Conservation (phyloP, 805 yeast species). For the Metschnikowia matae region DNA sequence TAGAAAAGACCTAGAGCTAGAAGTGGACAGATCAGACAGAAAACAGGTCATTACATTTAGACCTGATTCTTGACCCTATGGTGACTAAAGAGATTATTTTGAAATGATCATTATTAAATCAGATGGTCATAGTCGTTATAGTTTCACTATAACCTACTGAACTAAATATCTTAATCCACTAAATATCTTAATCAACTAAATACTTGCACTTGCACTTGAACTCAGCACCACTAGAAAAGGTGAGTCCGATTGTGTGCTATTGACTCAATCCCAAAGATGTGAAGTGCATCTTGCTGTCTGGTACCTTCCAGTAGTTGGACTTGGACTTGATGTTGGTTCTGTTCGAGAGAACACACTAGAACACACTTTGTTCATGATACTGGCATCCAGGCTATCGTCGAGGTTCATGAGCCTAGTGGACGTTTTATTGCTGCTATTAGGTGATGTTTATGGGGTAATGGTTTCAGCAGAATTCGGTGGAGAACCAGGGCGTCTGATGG, state of each 20-base stretch:
- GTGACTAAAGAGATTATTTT: too few relatives aligned
- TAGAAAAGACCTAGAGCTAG: too few relatives aligned
- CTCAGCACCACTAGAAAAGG: conserved; percentile 52
- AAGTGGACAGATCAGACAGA: too few relatives aligned
- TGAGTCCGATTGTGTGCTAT: conserved; percentile 16
- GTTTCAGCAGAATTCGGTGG: not conserved
- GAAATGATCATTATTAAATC: too few relatives aligned
- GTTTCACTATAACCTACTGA: too few relatives aligned
- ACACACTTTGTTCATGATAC: conserved; percentile 40
- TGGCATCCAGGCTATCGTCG: conserved; percentile 24
- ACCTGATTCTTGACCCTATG: too few relatives aligned
- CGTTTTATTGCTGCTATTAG: conserved; percentile 8
- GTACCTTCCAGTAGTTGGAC: conserved; percentile 44
- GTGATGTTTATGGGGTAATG: not conserved
- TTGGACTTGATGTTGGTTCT: conserved; percentile 38
- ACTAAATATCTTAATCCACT: too few relatives aligned
- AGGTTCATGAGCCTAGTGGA: conserved; percentile 30
- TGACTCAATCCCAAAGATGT: conserved; percentile 42
- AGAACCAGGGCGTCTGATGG: conserved; percentile 21
- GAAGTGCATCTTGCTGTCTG: conserved; percentile 40
- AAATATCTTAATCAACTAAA: too few relatives aligned
- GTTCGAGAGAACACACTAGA: conserved; percentile 38
- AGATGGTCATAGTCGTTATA: too few relatives aligned
- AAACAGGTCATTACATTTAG: too few relatives aligned
- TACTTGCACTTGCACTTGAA: conserved; percentile 37